Evolutionary conservation across 768 basidiomycete species (phyloP).

Genomic region (Leccinum imitatum): DNA sequence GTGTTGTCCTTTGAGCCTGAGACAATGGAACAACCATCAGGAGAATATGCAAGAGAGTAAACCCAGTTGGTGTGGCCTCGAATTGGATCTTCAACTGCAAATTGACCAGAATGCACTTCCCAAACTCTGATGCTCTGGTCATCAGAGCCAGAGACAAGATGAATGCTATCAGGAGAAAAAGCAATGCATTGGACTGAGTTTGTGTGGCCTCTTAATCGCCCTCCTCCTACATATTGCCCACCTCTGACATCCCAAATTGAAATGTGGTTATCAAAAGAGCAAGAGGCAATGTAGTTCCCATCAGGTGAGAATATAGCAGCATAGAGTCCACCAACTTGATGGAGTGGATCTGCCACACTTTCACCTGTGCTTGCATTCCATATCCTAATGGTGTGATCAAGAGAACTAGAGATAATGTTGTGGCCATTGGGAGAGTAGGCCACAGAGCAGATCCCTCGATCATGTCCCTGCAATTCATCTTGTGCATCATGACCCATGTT

Average conservation of each 20-base stretch:
- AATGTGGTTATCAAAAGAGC: constrained; percentile 4
- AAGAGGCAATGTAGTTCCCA: constrained; percentile 20
- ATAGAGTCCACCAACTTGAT: neutral
- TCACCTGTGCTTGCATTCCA: constrained; percentile 15
- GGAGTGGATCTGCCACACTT: neutral
- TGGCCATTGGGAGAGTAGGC: constrained; percentile 18
- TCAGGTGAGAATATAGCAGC: constrained; percentile 21
- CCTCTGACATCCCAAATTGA: constrained; percentile 9
- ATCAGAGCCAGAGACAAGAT: constrained; percentile 7
- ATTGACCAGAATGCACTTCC: constrained; percentile 15
- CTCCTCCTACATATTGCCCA: neutral
- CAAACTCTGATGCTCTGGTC: constrained; percentile 11
- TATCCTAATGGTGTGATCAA: constrained; percentile 4
- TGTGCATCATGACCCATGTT: neutral
- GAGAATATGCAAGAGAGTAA: constrained; percentile 23
- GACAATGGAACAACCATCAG: constrained; percentile 26
- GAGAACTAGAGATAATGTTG: constrained; percentile 12
- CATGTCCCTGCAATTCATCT: constrained; percentile 6
- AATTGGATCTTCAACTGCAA: neutral
- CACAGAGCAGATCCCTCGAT: constrained; percentile 1
- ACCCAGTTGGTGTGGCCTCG: constrained; percentile 7
- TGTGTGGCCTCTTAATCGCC: constrained; percentile 7
- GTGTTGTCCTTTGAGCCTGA: constrained; percentile 24
- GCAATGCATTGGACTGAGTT: neutral
- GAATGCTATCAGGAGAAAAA: constrained; percentile 19